Evolutionary conservation across 345 rosid genomes (phyloP).

Genomic region (Citrus medica): DNA sequence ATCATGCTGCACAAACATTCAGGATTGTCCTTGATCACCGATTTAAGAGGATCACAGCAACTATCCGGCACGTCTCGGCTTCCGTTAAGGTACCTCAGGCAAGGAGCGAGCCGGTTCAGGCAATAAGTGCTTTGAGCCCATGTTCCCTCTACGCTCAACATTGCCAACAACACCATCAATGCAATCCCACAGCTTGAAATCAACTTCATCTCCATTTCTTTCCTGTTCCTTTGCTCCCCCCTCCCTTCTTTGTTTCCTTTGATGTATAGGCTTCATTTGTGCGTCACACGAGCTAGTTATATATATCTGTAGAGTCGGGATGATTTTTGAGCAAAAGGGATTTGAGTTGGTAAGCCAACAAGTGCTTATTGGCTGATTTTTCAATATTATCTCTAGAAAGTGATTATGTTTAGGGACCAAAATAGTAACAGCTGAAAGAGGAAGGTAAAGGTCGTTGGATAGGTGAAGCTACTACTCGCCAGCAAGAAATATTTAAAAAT

Average conservation of each 20-base stretch:
- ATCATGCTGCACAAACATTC: constrained; percentile 58
- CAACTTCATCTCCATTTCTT: constrained; percentile 17
- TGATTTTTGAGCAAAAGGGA: background rate
- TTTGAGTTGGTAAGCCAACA: constrained; percentile 15
- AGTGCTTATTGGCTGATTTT: background rate
- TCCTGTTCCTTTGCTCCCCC: background rate
- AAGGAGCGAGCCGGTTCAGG: constrained; percentile 53
- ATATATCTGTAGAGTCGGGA: too few relatives aligned
- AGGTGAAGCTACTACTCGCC: constrained; percentile 25
- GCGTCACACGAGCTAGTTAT: too few relatives aligned
- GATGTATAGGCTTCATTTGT: background rate
- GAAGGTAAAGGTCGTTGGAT: constrained; percentile 24
- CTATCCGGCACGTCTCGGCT: constrained; percentile 45
- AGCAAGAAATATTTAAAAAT: background rate
- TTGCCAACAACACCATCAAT: background rate
- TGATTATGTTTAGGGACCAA: background rate
- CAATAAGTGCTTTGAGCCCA: constrained; percentile 37
- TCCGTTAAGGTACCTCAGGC: constrained; percentile 55
- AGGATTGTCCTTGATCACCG: constrained; percentile 46
- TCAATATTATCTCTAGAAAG: background rate
- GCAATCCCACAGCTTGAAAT: constrained; percentile 6
- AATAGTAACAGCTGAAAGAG: background rate
- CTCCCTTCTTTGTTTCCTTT: background rate
- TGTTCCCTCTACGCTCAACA: background rate
- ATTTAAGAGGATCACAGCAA: constrained; percentile 68